Base-by-base conservation (phyloP, 768 basidiomycete genomes). In the Boletus subcaerulescens region DNA sequence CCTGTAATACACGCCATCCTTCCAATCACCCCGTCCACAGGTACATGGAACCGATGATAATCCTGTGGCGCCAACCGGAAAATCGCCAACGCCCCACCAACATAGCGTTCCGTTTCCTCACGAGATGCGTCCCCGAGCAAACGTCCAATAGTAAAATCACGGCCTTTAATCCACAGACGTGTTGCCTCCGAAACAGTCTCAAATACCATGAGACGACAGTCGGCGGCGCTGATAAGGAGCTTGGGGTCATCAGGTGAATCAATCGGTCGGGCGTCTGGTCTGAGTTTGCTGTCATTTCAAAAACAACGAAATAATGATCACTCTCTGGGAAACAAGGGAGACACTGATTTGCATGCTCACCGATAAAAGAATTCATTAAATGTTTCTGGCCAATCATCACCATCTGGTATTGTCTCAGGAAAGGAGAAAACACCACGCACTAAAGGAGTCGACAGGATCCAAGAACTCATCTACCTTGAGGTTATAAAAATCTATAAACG, bases 201-300 rank as follows among this genome's bases (percentile, higher is more conserved):
- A 70, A 98, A 99, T 1, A 87, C 84, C 87, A 98, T 94, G 56
- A 97, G 80, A n/a, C 96, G 87, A 66, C 91, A 98, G 74, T 99
- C 96, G 2, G 95, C 97, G n/a, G 84, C 85, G 53, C 87, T 89
- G 53, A 98, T 91, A 13, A 96, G 77, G 9, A 87, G 84, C 45
- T 76, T 80, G 0, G 91, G 86, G 67, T 99, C 84, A 1, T 87
- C 80, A 0, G 85, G 88, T 10, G 73, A 69, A 36, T 89, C 85
- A 31, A 89, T 72, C 0, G 91, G 93, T 3, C 96, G 82, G 0
- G 91, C 92, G 11, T 77, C 80, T 0, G 86, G 78, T 66, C 92
- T 97, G 29, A 98, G 84, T 76, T 95, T 94, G 31, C 93, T 87
- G 65, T 13, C 39, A 65, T 64, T 3, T 22, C 15, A 5, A n/a